These are phyloP conservation scores for Penicillium subrubescens DNA, from an alignment of 495 filamentous ascomycete genomes.

Conservation along the genomic window DNA sequence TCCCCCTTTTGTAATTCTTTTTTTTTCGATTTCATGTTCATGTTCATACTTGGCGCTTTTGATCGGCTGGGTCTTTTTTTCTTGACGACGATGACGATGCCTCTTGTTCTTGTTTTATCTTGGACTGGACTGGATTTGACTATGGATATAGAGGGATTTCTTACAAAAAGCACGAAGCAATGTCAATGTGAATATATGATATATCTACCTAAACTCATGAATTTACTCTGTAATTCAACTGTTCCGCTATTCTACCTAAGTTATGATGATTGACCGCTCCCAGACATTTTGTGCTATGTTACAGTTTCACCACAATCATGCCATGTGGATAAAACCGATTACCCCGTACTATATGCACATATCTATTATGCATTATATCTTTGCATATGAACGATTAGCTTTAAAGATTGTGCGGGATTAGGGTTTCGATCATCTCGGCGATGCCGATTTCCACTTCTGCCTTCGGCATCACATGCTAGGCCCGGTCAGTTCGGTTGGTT, in stretches of 20 bases:
- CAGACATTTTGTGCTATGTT: too few species aligned
- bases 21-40: not conserved
- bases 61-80: not conserved
- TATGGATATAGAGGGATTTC: constrained; percentile 1
- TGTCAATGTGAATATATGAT: constrained; percentile 6
- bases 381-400: not conserved
- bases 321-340: too few species aligned
- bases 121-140: constrained; percentile 1
- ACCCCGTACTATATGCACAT: not conserved
- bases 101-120: constrained; percentile 1
- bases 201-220: not conserved
- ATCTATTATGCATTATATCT: not conserved
- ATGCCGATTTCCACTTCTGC: not conserved
- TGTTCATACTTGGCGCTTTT: not conserved
- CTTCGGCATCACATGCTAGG: not conserved
- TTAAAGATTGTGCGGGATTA: not conserved
- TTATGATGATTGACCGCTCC: too few species aligned
- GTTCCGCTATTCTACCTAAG: too few species aligned
- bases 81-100: constrained; percentile 14
- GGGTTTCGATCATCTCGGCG: not conserved
- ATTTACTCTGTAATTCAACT: not conserved
- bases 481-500: not conserved
- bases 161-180: not conserved
- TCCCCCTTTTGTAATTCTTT: not conserved
- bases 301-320: too few species aligned